These are phyloP conservation scores for Heritiera littoralis DNA, from an alignment of 345 rosid genomes.

Conservation along the genomic window DNA sequence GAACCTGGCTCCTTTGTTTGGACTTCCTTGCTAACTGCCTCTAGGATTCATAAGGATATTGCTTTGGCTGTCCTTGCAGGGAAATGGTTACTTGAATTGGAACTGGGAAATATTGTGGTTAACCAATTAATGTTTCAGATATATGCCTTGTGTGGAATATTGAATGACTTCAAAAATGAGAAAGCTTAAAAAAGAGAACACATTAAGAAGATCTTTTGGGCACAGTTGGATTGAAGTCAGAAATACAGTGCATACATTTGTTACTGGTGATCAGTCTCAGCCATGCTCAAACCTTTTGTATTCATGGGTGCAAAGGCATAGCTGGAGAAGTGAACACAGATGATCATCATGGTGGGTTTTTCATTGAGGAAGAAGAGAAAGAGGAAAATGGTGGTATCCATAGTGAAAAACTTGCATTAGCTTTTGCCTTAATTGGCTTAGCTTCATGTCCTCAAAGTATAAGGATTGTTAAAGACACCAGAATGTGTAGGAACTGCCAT, in stretches of 20 bases:
- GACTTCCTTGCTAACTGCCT: slow-evolving; percentile 68
- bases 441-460: slow-evolving; percentile 40
- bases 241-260: slow-evolving; percentile 51
- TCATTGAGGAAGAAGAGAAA: slow-evolving; percentile 67
- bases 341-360: slow-evolving; percentile 42
- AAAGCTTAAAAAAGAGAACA: slow-evolving; percentile 43
- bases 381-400: slow-evolving; percentile 59
- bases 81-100: slow-evolving; percentile 59
- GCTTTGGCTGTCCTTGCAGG: slow-evolving; percentile 58
- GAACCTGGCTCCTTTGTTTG: slow-evolving; percentile 65
- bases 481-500: slow-evolving; percentile 81
- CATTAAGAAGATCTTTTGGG: slow-evolving; percentile 44
- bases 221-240: slow-evolving; percentile 65
- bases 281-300: slow-evolving; percentile 42
- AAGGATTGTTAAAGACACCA: slow-evolving; percentile 65
- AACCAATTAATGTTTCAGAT: slow-evolving; percentile 52
- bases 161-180: slow-evolving; percentile 49
- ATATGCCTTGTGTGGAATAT: slow-evolving; percentile 53
- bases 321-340: slow-evolving; percentile 36
- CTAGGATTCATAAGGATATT: slow-evolving; percentile 60
- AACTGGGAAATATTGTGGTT: slow-evolving; percentile 44
- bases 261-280: slow-evolving; percentile 48
- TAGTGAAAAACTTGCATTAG: slow-evolving; percentile 80
- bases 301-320: slow-evolving; percentile 48
- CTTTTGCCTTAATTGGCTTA: slow-evolving; percentile 61